Conservation (phyloP, 495 filamentous ascomycete species). For the Penicillium longicatenatum region DNA sequence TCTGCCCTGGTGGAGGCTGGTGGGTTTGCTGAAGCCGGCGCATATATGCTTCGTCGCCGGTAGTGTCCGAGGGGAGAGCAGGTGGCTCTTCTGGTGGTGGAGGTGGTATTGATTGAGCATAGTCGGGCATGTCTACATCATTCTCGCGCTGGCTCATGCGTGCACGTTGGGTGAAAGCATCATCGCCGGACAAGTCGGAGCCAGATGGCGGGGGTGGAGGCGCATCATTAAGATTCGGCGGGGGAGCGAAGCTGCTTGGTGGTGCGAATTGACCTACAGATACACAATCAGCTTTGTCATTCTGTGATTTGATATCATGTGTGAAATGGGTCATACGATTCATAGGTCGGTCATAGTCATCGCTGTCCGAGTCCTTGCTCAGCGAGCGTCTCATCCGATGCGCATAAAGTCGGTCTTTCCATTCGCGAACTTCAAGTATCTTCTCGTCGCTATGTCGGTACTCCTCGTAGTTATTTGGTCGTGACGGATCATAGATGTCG, state of each 20-base stretch:
- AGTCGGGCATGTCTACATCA: slow-evolving; percentile 15
- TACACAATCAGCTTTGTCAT: background rate
- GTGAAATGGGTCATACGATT: slow-evolving; percentile 46
- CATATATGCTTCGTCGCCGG: background rate
- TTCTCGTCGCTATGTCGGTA: slow-evolving; percentile 87
- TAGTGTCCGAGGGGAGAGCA: slow-evolving; percentile 27
- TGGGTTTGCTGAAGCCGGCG: slow-evolving; percentile 7
- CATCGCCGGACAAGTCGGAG: slow-evolving; percentile 64
- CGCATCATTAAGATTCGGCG: slow-evolving; percentile 52
- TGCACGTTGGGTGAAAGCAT: slow-evolving; percentile 68
- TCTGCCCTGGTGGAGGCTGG: slow-evolving; percentile 32
- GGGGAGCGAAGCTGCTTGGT: slow-evolving; percentile 73
- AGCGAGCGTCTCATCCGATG: slow-evolving; percentile 60
- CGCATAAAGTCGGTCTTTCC: slow-evolving; percentile 83
- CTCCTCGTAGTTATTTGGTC: slow-evolving; percentile 84
- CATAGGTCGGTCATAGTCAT: slow-evolving; percentile 52
- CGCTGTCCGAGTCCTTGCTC: slow-evolving; percentile 59
- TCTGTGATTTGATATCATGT: background rate
- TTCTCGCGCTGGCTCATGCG: slow-evolving; percentile 39
- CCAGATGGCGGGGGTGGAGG: slow-evolving; percentile 37
- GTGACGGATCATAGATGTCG: slow-evolving; percentile 84
- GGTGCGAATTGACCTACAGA: slow-evolving; percentile 69
- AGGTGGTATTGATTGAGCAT: slow-evolving; percentile 24
- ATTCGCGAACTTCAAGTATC: slow-evolving; percentile 76
- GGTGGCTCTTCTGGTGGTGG: slow-evolving; percentile 45